Base-by-base conservation (phyloP, 192 early-diverging fungal genomes). In the Obelidium mucronatum region DNA sequence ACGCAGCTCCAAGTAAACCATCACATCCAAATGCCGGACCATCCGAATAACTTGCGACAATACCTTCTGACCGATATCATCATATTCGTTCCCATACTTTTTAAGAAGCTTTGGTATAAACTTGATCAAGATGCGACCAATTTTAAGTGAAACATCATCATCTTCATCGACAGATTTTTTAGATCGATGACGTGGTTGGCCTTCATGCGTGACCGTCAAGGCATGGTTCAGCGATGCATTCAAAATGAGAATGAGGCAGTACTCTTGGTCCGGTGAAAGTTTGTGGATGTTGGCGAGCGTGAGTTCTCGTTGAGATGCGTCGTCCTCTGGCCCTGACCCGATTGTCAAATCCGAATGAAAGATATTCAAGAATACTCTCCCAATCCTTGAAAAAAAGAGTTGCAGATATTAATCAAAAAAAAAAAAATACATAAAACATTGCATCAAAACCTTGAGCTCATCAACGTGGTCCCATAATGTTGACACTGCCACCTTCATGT, bases 1-100 rank as follows among this genome's bases (percentile, higher is more conserved):
- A 6, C 84, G 77, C 70, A 85, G 55, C 56, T 85, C 84, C 22
- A 77, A 35, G 63, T 85, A 85, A 34, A 78, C 56, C 1, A 67
- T 66, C 35, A 83, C 31, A 62, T 85, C 75, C 35, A 85, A n/a
- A 19, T 58, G 6, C 4, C 81, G 51, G 0, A 85, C 64, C 73
- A 85, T 39, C 22, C 48, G 66, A 8, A 82, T 42, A 22, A 80
- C 42, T 42, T 83, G 78, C 3, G 34, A 34, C 2, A 82, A 34
- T 30, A 80, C 51, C 28, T 56, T 8, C 31, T 61, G 65, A 1
- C 84, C 81, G 15, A 24, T 48, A 2, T 65, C 75, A 11, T 28
- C 65, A 42, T 80, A 83, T 58, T 85, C 82, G 15, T n/a, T 35
- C 1, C 75, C 76, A 62, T 81, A 83, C 59, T 79, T 77, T n/a